Evolutionary conservation across 2,329 filamentous ascomycete genomes (phyloP), one percentile per base, ranked within the genome.

Genomic region (Fusarium cicatricum): DNA sequence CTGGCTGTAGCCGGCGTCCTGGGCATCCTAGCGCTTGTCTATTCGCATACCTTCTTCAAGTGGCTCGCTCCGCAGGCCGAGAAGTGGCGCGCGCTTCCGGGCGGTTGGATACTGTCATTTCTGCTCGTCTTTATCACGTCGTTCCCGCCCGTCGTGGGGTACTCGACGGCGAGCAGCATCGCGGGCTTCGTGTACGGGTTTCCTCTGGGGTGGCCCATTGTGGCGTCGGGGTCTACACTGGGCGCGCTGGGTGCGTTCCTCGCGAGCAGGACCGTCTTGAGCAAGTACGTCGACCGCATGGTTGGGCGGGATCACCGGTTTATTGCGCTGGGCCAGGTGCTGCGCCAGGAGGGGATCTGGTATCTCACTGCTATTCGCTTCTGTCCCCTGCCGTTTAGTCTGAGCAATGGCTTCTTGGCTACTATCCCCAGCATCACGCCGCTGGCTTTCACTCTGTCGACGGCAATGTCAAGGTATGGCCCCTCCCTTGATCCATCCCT

Each of bases 361-460:
- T 87, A 98, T 48, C 82, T 99, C 39, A 88, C 91, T 60, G 96
- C 95, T 84, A 95, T 99, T 66, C 86, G 95, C 26, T 84, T 98
- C 62, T 98, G 94, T 70, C 95, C 95, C 2, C 74, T 99, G 56
- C 95, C 95, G 12, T 99, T 96, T 74, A 95, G 90, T 46, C 80
- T 98, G 65, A 93, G 90, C 71, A 99, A 99, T 72, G 95, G 92
- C 44, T 96, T 96, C 57, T 85, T 99, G 50, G 92, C 92, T 26
- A 98, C 95, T 1, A 93, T 99, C 58, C 93, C 93, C 3, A 96
- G 90, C 28, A 91, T 99, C 29, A 84, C 88, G 19, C 90, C 90
- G 34, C 73, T 83, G 56, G 85, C 85, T 40, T 98, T 96, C 77
- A 88, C 88, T 28, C 73, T 92, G 39, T 94, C 95, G 6, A 98